phyloP scores from a whole-genome alignment of 345 rosid genomes.

The Geranium rotundifolium region DNA sequence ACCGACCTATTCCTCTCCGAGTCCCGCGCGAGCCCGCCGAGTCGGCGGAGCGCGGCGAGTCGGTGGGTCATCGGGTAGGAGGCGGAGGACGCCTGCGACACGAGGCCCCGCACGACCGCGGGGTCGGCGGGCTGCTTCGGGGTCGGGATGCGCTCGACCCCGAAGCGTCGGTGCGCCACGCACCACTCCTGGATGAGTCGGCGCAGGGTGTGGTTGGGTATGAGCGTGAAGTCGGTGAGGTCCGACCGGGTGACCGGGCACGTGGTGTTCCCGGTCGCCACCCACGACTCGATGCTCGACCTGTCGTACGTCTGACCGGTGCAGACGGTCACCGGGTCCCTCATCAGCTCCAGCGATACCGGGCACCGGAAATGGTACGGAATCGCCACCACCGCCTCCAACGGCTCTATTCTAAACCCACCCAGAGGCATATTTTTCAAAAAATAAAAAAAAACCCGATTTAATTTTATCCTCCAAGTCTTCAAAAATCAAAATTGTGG shows the following conservation, averaged over 20 bases:
- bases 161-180: conserved; percentile 71
- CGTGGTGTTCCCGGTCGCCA: conserved; percentile 79
- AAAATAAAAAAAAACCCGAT: too few relatives aligned
- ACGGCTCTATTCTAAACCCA: conserved; percentile 43
- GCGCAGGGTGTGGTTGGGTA: conserved; percentile 97
- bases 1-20: conserved; percentile 67
- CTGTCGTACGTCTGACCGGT: conserved; percentile 99
- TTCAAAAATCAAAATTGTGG: too few relatives aligned
- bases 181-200: conserved; percentile 97
- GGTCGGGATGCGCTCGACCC: conserved; percentile 79
- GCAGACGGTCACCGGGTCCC: conserved; percentile 82
- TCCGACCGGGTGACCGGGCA: conserved; percentile 82
- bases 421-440: too few relatives aligned
- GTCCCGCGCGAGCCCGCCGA: conserved; percentile 76
- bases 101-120: conserved; percentile 38
- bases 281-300: conserved; percentile 90
- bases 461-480: too few relatives aligned
- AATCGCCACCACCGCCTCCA: conserved; percentile 63
- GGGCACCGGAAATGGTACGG: conserved; percentile 97
- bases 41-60: conserved; percentile 64
- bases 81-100: conserved; percentile 47
- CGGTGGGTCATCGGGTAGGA: conserved; percentile 35
- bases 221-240: conserved; percentile 74
- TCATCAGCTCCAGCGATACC: conserved; percentile 88
- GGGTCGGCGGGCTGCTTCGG: conserved; percentile 98